phyloP scores from a whole-genome alignment of 2,329 filamentous ascomycete genomes.

The Paecilomyces sp. region DNA sequence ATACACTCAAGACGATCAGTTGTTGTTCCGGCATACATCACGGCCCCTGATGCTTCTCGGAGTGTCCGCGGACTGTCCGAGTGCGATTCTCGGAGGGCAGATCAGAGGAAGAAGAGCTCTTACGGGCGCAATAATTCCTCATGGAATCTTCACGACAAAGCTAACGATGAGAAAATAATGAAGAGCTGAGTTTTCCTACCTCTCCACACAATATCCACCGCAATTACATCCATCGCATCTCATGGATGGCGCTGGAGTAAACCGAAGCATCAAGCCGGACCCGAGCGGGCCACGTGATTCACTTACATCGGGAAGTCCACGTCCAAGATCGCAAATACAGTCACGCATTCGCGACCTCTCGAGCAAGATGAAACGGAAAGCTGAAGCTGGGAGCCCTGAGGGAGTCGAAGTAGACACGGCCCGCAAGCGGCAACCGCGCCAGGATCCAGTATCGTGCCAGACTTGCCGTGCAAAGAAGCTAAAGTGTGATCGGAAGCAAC shows the following conservation, averaged over 20 bases:
- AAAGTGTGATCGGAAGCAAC: conserved; percentile 47
- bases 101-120: neutral
- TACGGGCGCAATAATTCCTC: neutral
- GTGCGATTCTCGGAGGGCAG: neutral
- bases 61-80: conserved; percentile 18
- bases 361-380: conserved; percentile 17
- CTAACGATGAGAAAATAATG: neutral
- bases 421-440: conserved; percentile 16
- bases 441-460: conserved; percentile 34
- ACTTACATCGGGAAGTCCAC: neutral
- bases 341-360: neutral
- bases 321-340: neutral
- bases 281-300: neutral
- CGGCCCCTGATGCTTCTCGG: conserved; percentile 6
- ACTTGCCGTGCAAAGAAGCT: conserved; percentile 40
- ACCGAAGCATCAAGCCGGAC: neutral
- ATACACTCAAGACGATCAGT: neutral
- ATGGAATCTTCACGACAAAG: conserved; percentile 1
- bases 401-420: neutral
- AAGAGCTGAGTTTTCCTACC: neutral
- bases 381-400: neutral
- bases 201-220: neutral
- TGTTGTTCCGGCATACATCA: neutral
- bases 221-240: conserved; percentile 1
- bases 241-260: neutral